These are phyloP conservation scores for Warburgia ugandensis DNA, from an alignment of 164 flowering plant genomes.

Conservation along the genomic window DNA sequence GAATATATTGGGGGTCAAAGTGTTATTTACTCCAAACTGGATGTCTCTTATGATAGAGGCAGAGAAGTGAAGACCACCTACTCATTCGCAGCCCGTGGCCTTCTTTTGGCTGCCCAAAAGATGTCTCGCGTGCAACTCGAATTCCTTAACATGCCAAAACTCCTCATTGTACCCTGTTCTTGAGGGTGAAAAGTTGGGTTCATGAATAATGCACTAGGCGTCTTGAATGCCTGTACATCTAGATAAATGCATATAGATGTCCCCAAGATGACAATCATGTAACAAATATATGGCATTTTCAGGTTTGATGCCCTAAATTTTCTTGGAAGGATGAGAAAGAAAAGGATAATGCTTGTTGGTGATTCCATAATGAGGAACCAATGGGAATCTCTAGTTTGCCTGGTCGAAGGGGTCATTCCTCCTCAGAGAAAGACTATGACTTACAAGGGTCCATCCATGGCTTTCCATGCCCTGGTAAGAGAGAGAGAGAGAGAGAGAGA, in stretches of 20 bases:
- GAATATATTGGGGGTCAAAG: too few relatives aligned
- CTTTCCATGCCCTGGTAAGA: conserved; percentile 56
- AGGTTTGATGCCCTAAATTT: conserved; percentile 82
- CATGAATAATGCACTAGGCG: background rate
- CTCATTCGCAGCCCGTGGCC: too few relatives aligned
- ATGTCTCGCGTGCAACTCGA: too few relatives aligned
- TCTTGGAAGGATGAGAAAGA: conserved; percentile 74
- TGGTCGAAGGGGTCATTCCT: conserved; percentile 59
- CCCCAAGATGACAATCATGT: background rate
- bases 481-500: background rate
- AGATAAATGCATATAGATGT: background rate
- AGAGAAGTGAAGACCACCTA: too few relatives aligned
- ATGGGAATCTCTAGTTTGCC: conserved; percentile 88
- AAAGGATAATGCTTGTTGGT: conserved; percentile 85
- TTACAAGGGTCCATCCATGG: conserved; percentile 53
- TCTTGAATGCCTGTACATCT: background rate
- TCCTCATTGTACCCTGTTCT: background rate
- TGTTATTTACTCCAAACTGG: too few relatives aligned
- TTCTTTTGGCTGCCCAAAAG: too few relatives aligned
- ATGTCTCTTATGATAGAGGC: too few relatives aligned
- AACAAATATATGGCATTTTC: background rate
- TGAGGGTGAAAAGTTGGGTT: background rate
- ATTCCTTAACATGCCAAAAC: background rate
- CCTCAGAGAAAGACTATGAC: conserved; percentile 37
- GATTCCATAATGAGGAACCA: conserved; percentile 92